Conservation (phyloP, 768 basidiomycete species). For the Xerocomus potaroensis region DNA sequence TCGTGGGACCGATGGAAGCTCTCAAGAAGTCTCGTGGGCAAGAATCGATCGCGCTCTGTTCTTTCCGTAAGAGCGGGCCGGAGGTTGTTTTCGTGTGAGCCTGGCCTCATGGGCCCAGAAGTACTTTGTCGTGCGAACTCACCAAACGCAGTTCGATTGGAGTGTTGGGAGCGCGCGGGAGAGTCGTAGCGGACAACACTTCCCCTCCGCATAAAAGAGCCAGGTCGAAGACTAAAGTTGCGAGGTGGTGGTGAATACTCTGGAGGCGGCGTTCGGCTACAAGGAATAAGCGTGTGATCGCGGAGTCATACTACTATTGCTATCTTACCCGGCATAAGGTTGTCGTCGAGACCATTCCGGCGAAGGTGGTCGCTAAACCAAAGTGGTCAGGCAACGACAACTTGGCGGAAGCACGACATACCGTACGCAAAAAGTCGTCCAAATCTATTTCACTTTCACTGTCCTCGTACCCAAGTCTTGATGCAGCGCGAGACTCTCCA, state of each 20-base stretch:
- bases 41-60: slow-evolving; percentile 24
- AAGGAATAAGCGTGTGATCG: slow-evolving; percentile 1
- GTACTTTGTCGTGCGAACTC: slow-evolving; percentile 7
- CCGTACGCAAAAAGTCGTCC: slow-evolving; percentile 16
- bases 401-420: slow-evolving; percentile 1
- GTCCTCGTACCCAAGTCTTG: slow-evolving; percentile 18
- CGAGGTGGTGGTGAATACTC: slow-evolving; percentile 19
- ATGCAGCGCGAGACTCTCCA: slow-evolving; percentile 10
- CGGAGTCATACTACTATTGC: neutral
- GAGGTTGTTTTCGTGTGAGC: slow-evolving; percentile 12
- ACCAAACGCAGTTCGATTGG: slow-evolving; percentile 11
- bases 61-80: slow-evolving; percentile 12
- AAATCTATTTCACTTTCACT: slow-evolving; percentile 28
- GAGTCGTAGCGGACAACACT: slow-evolving; percentile 3
- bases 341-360: slow-evolving; percentile 24
- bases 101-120: slow-evolving; percentile 9
- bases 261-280: slow-evolving; percentile 24
- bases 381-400: slow-evolving; percentile 4
- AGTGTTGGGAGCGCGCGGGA: slow-evolving; percentile 6
- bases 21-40: slow-evolving; percentile 20
- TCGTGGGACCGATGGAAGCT: slow-evolving; percentile 21
- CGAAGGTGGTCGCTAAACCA: slow-evolving; percentile 21
- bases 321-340: slow-evolving; percentile 24
- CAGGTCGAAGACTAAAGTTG: slow-evolving; percentile 13
- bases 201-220: slow-evolving; percentile 14